Base-by-base conservation (phyloP, 768 basidiomycete genomes). In the Podaxis rugospora region DNA sequence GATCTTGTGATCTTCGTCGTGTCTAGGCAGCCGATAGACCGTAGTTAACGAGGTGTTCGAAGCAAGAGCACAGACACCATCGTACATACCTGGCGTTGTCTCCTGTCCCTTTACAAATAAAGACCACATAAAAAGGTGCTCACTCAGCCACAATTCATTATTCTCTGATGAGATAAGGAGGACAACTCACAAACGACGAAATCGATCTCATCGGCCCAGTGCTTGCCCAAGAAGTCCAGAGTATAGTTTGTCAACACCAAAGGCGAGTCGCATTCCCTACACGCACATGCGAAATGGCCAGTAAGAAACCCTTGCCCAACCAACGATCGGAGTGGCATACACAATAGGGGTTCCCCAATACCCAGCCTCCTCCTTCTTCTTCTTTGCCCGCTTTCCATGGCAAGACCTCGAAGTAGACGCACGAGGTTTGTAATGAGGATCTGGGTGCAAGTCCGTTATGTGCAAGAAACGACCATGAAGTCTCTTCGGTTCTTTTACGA, bases 381-480 rank as follows among this genome's bases (percentile, higher is more conserved):
- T 81, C 71, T 82, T 83, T 39, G 80, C 76, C 65, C 83, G 78
- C 68, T 78, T 84, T 65, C 85, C 78, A 69, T 93, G 92, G 66
- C 92, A 94, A 9, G 85, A 80, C 4, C 78, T 84, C n/a, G 77
- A 76, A 63, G 81, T 74, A 6, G 84, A 79, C n/a, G 83, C 72
- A 44, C 78, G 78, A 21, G 68, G 66, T 6, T 67, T 64, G 70
- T 92, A 93, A 71, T 81, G 75, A 21, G 84, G 83, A 73, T 93
- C 92, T 36, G 91, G 91, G 67, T 94, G 92, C 60, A 93, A 83
- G 71, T 94, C 92, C 21, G 90, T 91, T 64, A 93, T 85, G 63
- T 92, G 90, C 25, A 93, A 70, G 72, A 92, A 93, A 50, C 89
- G 83, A 9, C 89, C 89, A 59, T 83, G 83, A 18, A 90, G 76